phyloP scores from a whole-genome alignment of 2,329 filamentous ascomycete genomes.

The Sclerotinia glacialis region DNA sequence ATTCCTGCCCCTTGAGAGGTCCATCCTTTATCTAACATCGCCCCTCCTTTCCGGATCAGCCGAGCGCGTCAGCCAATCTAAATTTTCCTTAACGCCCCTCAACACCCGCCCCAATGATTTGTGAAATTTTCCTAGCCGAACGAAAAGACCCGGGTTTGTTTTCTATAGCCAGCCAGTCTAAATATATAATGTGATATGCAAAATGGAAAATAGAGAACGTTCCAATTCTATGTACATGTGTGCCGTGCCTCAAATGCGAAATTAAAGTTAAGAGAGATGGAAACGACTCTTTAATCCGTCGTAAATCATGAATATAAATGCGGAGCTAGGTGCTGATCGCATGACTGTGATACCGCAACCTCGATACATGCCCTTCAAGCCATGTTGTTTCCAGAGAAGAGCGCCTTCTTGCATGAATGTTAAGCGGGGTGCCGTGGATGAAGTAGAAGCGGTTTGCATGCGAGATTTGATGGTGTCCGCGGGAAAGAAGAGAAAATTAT shows the following conservation, averaged over 20 bases:
- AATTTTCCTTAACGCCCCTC: neutral
- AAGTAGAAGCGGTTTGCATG: slow-evolving; percentile 83
- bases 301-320: slow-evolving; percentile 95
- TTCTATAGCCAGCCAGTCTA: neutral
- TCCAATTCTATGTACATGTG: neutral
- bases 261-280: slow-evolving; percentile 7
- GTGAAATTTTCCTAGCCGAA: neutral
- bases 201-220: neutral
- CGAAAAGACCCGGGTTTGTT: neutral
- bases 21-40: neutral
- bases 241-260: neutral
- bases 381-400: slow-evolving; percentile 77
- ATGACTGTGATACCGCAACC: slow-evolving; percentile 92
- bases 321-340: slow-evolving; percentile 89
- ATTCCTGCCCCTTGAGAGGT: neutral
- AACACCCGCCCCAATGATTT: neutral
- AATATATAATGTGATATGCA: neutral
- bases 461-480: slow-evolving; percentile 96
- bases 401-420: slow-evolving; percentile 71
- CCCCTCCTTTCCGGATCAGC: neutral
- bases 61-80: slow-evolving; percentile 7
- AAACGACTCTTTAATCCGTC: slow-evolving; percentile 69
- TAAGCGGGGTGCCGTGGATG: slow-evolving; percentile 46
- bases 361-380: slow-evolving; percentile 81
- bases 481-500: slow-evolving; percentile 97